Evolutionary conservation across 2,329 filamentous ascomycete species (phyloP).

Genomic region (Botrytis galanthina): DNA sequence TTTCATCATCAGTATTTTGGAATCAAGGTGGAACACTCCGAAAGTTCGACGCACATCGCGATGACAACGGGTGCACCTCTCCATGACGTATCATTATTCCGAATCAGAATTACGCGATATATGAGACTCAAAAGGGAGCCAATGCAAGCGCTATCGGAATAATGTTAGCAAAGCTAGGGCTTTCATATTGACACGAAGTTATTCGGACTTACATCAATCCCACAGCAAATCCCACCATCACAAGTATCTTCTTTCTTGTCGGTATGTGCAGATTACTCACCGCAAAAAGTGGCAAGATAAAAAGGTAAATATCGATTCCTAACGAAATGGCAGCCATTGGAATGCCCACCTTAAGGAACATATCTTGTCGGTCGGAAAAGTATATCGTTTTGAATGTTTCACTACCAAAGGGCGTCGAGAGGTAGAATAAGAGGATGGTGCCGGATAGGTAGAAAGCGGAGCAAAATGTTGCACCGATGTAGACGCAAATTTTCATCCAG

Average conservation of each 20-base stretch:
- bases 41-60: no score
- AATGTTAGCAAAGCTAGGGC: not conserved
- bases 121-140: fast-evolving
- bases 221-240: not conserved
- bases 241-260: not conserved
- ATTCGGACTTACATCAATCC: not conserved
- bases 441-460: not conserved
- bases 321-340: not conserved
- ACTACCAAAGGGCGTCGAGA: fast-evolving
- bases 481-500: not conserved
- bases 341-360: no score
- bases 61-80: fast-evolving
- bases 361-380: no score
- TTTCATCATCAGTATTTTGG: no score
- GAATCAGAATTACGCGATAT: not conserved
- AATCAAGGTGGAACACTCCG: no score
- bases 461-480: not conserved
- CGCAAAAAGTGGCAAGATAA: not conserved
- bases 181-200: no score
- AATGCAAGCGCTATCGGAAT: fast-evolving
- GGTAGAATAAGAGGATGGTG: fast-evolving
- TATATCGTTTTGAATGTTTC: no score
- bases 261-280: fast-evolving
- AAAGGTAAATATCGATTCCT: not conserved
- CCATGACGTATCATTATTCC: not conserved